Conservation (phyloP, 352 stramenopile genomes). For the Phytophthora tubulina region DNA sequence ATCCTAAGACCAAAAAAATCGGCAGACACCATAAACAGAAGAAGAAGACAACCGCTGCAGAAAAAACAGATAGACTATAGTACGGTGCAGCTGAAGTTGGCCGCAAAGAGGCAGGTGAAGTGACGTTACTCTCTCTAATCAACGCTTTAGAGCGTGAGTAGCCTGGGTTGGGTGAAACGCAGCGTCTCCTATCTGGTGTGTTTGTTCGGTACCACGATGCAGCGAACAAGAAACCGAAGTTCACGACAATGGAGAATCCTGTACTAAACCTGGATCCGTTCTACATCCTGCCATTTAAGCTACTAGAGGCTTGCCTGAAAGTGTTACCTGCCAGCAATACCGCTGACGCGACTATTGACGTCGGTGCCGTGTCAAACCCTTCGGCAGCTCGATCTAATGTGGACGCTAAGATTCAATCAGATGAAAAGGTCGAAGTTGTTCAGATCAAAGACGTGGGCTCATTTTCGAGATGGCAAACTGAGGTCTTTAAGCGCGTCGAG, state of each 20-base stretch:
- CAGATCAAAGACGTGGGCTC: constrained; percentile 18
- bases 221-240: constrained; percentile 11
- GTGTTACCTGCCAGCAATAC: background rate
- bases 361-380: background rate
- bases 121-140: constrained; percentile 13
- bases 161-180: background rate
- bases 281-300: constrained; percentile 11
- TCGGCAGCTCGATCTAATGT: background rate
- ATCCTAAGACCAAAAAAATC: background rate
- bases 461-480: constrained; percentile 22
- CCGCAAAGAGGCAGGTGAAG: background rate
- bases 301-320: constrained; percentile 15
- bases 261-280: constrained; percentile 18
- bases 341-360: background rate
- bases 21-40: background rate
- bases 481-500: constrained; percentile 6
- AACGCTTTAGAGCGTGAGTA: constrained; percentile 1
- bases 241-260: constrained; percentile 13
- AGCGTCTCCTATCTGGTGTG: background rate
- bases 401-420: background rate
- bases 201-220: background rate
- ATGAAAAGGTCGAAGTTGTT: background rate
- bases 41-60: background rate
- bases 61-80: background rate
- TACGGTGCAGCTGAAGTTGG: constrained; percentile 3